These are phyloP conservation scores for Stagonosporopsis rhizophila DNA, from an alignment of 2,329 filamentous ascomycete species.

Conservation along the genomic window DNA sequence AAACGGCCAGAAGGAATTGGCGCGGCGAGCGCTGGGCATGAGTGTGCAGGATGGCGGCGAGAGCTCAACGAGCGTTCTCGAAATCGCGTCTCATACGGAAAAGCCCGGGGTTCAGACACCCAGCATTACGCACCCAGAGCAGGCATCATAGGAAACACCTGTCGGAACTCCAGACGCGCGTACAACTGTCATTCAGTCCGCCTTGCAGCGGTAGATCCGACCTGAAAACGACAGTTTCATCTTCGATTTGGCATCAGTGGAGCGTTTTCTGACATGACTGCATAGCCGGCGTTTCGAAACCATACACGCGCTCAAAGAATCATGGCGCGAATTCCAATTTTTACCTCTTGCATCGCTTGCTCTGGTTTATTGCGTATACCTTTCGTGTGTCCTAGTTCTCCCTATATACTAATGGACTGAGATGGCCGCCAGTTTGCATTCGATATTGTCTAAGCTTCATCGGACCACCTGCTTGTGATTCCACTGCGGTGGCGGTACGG, in stretches of 20 bases:
- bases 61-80: conserved; percentile 48
- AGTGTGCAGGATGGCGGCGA: conserved; percentile 45
- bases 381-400: neutral
- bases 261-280: conserved; percentile 5
- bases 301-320: neutral
- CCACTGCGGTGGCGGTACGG: too few relatives aligned
- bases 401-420: neutral
- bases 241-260: neutral
- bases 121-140: conserved; percentile 33
- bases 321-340: neutral
- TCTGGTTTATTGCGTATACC: neutral
- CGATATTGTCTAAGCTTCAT: too few relatives aligned
- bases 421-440: too few relatives aligned
- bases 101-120: conserved; percentile 52
- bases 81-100: conserved; percentile 50
- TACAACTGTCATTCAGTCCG: neutral
- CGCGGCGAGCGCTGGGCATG: conserved; percentile 50
- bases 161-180: neutral
- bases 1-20: conserved; percentile 48
- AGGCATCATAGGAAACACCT: conserved; percentile 19
- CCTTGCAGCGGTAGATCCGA: neutral
- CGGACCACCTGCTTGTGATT: neutral
- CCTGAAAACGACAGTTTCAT: neutral
- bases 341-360: conserved; percentile 6
- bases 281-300: conserved; percentile 15